Base-by-base conservation (phyloP, 768 basidiomycete species). In the Pholiota molesta region DNA sequence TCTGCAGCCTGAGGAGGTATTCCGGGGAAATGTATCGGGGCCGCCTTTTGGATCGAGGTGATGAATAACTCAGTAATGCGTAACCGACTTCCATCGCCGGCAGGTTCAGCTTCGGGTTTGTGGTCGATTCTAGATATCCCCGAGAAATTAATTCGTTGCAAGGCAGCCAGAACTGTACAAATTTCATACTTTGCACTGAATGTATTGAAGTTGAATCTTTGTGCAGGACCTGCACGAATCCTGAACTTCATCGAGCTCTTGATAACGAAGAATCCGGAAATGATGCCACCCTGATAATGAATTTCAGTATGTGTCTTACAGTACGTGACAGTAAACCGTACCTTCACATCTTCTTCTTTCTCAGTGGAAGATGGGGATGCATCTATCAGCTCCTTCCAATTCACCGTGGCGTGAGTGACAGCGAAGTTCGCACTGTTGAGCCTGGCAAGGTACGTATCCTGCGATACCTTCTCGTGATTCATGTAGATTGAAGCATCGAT, bases 121-220 rank as follows among this genome's bases (percentile, higher is more conserved):
- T n/a, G 13, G 7, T 55, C 40, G 5, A 66, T 55, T 55, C 62
- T 66, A 33, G 1, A 51, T 21, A 35, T 21, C 4, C 42, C 31
- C 31, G 9, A 31, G 3, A 51, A 11, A 51, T 51, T 21, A 3
- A 45, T 35, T 44, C n/a, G 10, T 17, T 21, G 21, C 35, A 9
- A 14, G 9, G 14, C n/a, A 39, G 14, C 3, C n/a, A 7, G 21
- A 21, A 35, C 26, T 21, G 16, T 3, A 37, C 42, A n/a, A 9
- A n/a, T 9, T 5, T 53, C 65, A 17, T 37, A 72, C 71, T 65
- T 68, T 23, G 69, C 69, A 53, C 68, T 70, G 55, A 72, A 72
- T 8, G 56, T 60, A 44, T 68, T 66, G 23, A 66, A 65, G n/a
- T 57, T 68, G 23, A 68, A 53, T 31, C 42, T 64, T 52, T 72